phyloP scores from a whole-genome alignment of 768 basidiomycete genomes.

The Tremella yokohamensis region DNA sequence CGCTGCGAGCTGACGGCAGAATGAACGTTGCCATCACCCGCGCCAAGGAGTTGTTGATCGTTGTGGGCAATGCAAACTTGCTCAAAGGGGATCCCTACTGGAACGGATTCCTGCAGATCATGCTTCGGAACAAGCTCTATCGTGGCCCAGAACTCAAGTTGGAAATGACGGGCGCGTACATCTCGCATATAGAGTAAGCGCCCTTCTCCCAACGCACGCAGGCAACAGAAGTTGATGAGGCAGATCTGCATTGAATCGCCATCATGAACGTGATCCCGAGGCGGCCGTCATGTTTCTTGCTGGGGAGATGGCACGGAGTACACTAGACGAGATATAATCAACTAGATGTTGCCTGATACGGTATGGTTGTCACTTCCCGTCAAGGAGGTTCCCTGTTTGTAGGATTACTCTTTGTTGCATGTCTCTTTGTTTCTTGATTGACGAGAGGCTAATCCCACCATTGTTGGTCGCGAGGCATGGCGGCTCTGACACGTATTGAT shows the following conservation, averaged over 20 bases:
- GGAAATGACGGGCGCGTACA: conserved; percentile 32
- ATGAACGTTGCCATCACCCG: conserved; percentile 53
- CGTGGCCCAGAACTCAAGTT: conserved; percentile 26
- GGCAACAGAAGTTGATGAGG: background rate
- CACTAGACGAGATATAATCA: background rate
- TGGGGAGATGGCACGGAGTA: conserved; percentile 9
- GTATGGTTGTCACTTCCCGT: no score
- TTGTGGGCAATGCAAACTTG: conserved; percentile 48
- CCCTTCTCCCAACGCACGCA: background rate
- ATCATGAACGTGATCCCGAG: background rate
- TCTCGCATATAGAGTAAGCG: conserved; percentile 39
- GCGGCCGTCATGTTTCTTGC: conserved; percentile 11
- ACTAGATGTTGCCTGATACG: no score
- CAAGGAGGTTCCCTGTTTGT: no score
- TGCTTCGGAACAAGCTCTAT: conserved; percentile 40
- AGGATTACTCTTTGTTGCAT: no score
- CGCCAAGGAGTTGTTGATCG: conserved; percentile 50
- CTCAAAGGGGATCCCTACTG: conserved; percentile 50
- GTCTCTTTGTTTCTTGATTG: no score
- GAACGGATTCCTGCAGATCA: conserved; percentile 47
- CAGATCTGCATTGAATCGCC: conserved; percentile 2
- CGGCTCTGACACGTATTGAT: no score
- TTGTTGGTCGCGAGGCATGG: no score
- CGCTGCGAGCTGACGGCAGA: conserved; percentile 19
- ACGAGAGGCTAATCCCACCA: no score